These are phyloP conservation scores for Trametes punicea DNA, from an alignment of 768 basidiomycete genomes.

Conservation along the genomic window DNA sequence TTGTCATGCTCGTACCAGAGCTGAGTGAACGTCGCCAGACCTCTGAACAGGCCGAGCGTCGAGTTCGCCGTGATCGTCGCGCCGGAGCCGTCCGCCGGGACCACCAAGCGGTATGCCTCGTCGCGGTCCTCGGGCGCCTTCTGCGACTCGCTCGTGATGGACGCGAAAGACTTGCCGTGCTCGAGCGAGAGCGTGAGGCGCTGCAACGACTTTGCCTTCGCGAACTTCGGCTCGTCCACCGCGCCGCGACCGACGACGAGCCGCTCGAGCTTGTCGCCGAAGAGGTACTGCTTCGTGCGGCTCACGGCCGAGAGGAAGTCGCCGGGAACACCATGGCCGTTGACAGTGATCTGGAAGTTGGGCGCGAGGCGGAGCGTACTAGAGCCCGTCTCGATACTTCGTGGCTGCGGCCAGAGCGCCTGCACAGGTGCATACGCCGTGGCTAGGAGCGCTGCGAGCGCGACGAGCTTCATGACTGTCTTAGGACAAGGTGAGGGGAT, in stretches of 20 bases:
- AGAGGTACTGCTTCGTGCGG: slow-evolving; percentile 43
- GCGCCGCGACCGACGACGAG: slow-evolving; percentile 59
- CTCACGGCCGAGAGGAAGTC: slow-evolving; percentile 59
- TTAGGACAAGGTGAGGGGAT: no score
- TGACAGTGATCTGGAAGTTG: slow-evolving; percentile 48
- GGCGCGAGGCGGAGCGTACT: slow-evolving; percentile 39
- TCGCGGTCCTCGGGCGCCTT: slow-evolving; percentile 46
- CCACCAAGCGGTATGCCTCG: slow-evolving; percentile 57
- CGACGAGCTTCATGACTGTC: slow-evolving; percentile 18
- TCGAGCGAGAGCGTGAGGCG: slow-evolving; percentile 44
- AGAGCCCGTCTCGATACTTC: slow-evolving; percentile 28
- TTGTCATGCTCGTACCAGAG: slow-evolving; percentile 56
- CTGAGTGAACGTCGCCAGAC: slow-evolving; percentile 69
- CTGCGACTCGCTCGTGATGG: slow-evolving; percentile 53
- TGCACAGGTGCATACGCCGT: slow-evolving; percentile 15
- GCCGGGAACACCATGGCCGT: slow-evolving; percentile 38
- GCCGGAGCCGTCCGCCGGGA: slow-evolving; percentile 52
- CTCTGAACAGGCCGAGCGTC: slow-evolving; percentile 65
- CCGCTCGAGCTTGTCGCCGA: slow-evolving; percentile 54
- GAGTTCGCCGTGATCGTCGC: slow-evolving; percentile 59
- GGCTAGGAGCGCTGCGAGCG: slow-evolving; percentile 22
- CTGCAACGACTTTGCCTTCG: slow-evolving; percentile 39
- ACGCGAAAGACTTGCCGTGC: slow-evolving; percentile 27
- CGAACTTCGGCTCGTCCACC: slow-evolving; percentile 39
- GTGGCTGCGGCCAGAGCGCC: slow-evolving; percentile 39